Evolutionary conservation across 2,329 filamentous ascomycete species (phyloP).

Genomic region (Cercospora zeae-maydis): DNA sequence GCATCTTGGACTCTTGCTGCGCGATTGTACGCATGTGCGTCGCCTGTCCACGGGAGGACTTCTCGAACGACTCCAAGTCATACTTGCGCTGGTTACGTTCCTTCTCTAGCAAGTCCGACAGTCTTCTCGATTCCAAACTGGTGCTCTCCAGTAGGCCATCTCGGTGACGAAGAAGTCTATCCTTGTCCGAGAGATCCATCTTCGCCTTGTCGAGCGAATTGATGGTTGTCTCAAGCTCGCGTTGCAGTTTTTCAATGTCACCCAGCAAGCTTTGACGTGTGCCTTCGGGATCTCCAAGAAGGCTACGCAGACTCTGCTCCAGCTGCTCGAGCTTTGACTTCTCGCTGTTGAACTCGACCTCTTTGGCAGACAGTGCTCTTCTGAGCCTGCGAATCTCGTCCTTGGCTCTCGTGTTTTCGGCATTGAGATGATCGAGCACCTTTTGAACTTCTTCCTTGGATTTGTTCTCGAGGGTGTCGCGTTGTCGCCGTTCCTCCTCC

Average conservation of each 20-base stretch:
- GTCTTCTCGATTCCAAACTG: constrained; percentile 76
- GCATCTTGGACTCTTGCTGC: constrained; percentile 77
- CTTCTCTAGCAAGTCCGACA: constrained; percentile 85
- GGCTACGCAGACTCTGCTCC: constrained; percentile 81
- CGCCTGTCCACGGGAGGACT: constrained; percentile 80
- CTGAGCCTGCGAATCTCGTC: constrained; percentile 80
- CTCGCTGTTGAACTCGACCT: constrained; percentile 86
- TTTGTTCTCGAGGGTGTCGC: constrained; percentile 78
- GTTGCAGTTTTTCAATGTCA: constrained; percentile 77
- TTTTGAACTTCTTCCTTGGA: constrained; percentile 96
- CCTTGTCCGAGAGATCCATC: constrained; percentile 79
- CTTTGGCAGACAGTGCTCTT: constrained; percentile 76
- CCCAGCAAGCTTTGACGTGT: constrained; percentile 81
- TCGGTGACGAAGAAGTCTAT: constrained; percentile 82
- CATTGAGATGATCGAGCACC: constrained; percentile 87
- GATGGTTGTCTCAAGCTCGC: constrained; percentile 78
- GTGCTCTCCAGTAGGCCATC: constrained; percentile 85
- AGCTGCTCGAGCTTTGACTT: constrained; percentile 86
- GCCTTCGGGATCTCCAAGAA: constrained; percentile 81
- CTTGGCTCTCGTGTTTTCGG: constrained; percentile 74
- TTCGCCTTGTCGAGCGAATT: constrained; percentile 78
- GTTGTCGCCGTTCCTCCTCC: constrained; percentile 74
- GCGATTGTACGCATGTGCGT: constrained; percentile 82
- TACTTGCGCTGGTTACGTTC: constrained; percentile 80
- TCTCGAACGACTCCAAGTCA: constrained; percentile 84